Evolutionary conservation across 2,329 filamentous ascomycete species (phyloP), one percentile per base, ranked within the genome.

Genomic region (Sordariomycetes sp.): DNA sequence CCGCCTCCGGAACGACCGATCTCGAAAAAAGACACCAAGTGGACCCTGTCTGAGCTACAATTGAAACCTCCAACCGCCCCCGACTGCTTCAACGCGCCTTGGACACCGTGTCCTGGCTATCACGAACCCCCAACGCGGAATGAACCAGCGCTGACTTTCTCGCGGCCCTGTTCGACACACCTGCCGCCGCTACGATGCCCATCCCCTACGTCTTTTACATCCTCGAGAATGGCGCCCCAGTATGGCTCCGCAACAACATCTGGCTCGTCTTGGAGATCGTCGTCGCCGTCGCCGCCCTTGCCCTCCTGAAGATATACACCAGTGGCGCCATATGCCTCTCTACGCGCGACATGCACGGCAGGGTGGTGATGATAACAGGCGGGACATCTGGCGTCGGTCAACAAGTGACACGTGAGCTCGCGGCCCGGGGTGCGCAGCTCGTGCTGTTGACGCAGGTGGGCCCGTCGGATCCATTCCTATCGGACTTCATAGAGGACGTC

Each of bases 361-460:
- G 95, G 69, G 90, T 99, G 54, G 80, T 97, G 52, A 86, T 99
- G 78, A 83, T 99, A 57, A 99, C 94, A 20, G 92, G 94, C 64
- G 94, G 93, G 32, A 99, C 94, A 57, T 93, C 92, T 53, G 94
- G 94, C 16, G 88, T 99, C 68, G 94, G 94, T 55, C 89, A 90
- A 60, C 80, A 83, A 59, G 82, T 90, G 51, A 88, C 88, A 5
- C 78, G 83, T 62, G 82, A 87, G 60, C 82, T 99, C 57, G 93
- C 93, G 58, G 69, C 75, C 20, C 85, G 91, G 63, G 94, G 94
- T 63, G 92, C 93, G 53, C 95, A 99, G 75, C 78, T 99, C 62
- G 81, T 97, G 60, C 85, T 99, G 51, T 83, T 99, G 55, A 96
- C 93, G 6, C 89, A 89, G 62, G 83, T 92, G 65, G 79, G 89